Conservation (phyloP, 1,284 basidiomycete genomes). For the Puccinia hordei region DNA sequence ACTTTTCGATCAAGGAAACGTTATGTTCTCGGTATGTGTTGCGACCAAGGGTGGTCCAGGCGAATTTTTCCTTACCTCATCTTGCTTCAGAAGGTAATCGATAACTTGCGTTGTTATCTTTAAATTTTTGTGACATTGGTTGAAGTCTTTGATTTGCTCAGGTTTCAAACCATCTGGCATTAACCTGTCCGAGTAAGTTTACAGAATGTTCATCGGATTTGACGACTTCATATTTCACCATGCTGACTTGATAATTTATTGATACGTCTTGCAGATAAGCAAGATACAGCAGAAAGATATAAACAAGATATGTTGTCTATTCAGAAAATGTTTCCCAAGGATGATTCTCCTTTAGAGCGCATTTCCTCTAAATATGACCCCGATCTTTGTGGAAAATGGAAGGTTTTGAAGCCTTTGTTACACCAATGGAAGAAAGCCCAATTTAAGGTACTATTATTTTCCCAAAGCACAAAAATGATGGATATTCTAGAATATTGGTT, state of each 20-base stretch:
- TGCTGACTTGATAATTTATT: not conserved
- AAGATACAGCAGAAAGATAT: conserved; percentile 39
- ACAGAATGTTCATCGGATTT: not conserved
- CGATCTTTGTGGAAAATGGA: conserved; percentile 50
- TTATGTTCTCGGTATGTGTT: conserved; percentile 23
- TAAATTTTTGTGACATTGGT: not conserved
- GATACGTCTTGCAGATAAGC: conserved; percentile 24
- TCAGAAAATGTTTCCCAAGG: conserved; percentile 46
- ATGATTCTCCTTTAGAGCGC: not conserved
- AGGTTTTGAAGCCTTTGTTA: conserved; percentile 44
- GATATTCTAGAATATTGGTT: conserved; percentile 47
- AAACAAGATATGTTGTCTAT: conserved; percentile 38
- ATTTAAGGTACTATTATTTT: conserved; percentile 42
- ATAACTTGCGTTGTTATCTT: not conserved
- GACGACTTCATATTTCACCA: not conserved
- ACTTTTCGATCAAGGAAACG: conserved; percentile 13
- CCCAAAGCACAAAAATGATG: conserved; percentile 48
- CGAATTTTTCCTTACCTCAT: conserved; percentile 42
- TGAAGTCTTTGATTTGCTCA: not conserved
- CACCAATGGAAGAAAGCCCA: conserved; percentile 41
- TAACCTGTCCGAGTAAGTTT: conserved; percentile 36
- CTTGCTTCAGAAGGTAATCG: conserved; percentile 28
- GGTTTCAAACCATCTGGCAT: conserved; percentile 44
- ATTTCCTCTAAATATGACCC: conserved; percentile 31
- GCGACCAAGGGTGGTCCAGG: conserved; percentile 39